phyloP scores from a whole-genome alignment of 1,284 basidiomycete species.

The Gomphus bonarii region DNA sequence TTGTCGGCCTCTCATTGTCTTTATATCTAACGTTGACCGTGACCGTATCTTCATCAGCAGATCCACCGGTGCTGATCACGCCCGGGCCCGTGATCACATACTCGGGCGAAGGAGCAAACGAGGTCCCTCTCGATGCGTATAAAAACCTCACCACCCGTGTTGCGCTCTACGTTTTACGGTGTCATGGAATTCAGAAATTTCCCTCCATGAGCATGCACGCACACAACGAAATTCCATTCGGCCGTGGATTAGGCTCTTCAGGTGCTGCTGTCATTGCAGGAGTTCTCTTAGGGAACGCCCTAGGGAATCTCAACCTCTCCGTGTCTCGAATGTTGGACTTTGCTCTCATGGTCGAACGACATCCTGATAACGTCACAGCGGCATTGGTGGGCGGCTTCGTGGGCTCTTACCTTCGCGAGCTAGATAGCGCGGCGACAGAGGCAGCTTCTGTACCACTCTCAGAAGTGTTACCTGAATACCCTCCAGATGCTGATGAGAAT shows the following conservation, averaged over 20 bases:
- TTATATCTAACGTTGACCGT: conserved; percentile 78
- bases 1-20: conserved; percentile 93
- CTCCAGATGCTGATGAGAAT: conserved; percentile 79
- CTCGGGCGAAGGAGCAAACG: conserved; percentile 80
- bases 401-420: conserved; percentile 91
- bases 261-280: conserved; percentile 98
- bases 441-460: conserved; percentile 88
- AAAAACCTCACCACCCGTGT: conserved; percentile 98
- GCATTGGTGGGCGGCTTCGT: conserved; percentile 97
- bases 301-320: conserved; percentile 68
- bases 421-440: conserved; percentile 66
- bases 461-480: conserved; percentile 96
- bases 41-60: conserved; percentile 28
- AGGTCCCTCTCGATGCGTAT: conserved; percentile 92
- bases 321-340: conserved; percentile 82
- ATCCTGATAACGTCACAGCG: conserved; percentile 98
- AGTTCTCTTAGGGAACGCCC: conserved; percentile 78
- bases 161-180: conserved; percentile 93
- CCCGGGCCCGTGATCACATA: conserved; percentile 59
- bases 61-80: conserved; percentile 22
- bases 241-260: conserved; percentile 92
- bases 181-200: conserved; percentile 66
- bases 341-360: conserved; percentile 98
- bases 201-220: conserved; percentile 70
- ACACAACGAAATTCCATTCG: conserved; percentile 94